phyloP scores from a whole-genome alignment of 2,329 filamentous ascomycete species.

The Stachybotrys echinatus region DNA sequence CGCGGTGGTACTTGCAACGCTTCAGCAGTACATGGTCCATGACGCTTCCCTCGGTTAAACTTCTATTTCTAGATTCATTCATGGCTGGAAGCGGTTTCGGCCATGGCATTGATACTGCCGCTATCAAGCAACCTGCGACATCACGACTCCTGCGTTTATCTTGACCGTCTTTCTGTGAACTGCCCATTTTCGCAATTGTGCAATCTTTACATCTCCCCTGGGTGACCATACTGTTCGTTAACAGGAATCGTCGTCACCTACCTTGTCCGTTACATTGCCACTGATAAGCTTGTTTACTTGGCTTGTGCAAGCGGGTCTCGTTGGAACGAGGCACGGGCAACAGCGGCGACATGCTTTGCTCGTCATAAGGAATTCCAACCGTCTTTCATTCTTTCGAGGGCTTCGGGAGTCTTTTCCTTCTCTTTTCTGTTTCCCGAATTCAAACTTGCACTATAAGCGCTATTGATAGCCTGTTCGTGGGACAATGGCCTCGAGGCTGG shows the following conservation, averaged over 20 bases:
- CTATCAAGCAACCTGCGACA: too few relatives aligned
- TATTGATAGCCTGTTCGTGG: background rate
- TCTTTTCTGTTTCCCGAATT: background rate
- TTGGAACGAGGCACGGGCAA: too few relatives aligned
- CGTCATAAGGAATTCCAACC: background rate
- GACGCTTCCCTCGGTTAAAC: background rate
- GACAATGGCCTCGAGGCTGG: slow-evolving; percentile 20
- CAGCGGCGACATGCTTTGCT: background rate
- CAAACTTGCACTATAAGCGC: background rate
- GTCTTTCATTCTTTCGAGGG: background rate
- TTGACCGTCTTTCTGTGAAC: too few relatives aligned
- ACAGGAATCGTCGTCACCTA: too few relatives aligned
- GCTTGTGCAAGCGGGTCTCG: too few relatives aligned
- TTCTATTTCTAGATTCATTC: background rate
- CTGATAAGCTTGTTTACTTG: too few relatives aligned
- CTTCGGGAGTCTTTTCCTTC: background rate
- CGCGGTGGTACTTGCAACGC: background rate
- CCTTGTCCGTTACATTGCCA: background rate
- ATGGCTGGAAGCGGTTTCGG: background rate
- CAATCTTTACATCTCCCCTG: too few relatives aligned
- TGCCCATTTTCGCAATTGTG: too few relatives aligned
- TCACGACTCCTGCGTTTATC: too few relatives aligned
- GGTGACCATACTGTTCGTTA: too few relatives aligned
- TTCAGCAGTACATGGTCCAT: background rate
- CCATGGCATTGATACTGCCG: background rate